These are phyloP conservation scores for Fusarium udum DNA, from an alignment of 2,329 filamentous ascomycete genomes.

Conservation along the genomic window DNA sequence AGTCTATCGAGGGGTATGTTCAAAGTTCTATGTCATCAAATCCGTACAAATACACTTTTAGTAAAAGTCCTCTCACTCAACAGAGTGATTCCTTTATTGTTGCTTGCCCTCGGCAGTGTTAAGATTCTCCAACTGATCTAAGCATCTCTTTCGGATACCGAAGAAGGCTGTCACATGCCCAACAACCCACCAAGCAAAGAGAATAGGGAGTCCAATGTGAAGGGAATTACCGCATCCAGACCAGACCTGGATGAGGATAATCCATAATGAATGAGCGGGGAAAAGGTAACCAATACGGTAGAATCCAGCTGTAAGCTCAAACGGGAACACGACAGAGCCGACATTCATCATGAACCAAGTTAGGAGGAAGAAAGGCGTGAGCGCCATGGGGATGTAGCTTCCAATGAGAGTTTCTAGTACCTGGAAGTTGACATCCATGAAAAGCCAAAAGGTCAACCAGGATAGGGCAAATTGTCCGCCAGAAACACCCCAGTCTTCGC, in stretches of 20 bases:
- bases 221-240: slow-evolving; percentile 53
- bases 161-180: slow-evolving; percentile 40
- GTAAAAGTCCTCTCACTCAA: background rate
- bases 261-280: slow-evolving; percentile 49
- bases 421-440: slow-evolving; percentile 54
- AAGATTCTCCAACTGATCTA: slow-evolving; percentile 17
- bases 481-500: slow-evolving; percentile 52
- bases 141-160: slow-evolving; percentile 38
- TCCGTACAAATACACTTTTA: background rate
- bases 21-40: background rate
- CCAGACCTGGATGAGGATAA: slow-evolving; percentile 54
- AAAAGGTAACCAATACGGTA: slow-evolving; percentile 52
- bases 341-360: slow-evolving; percentile 55
- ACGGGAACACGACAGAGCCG: slow-evolving; percentile 48
- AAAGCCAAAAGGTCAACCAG: slow-evolving; percentile 51
- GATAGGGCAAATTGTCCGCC: slow-evolving; percentile 41
- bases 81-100: background rate
- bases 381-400: slow-evolving; percentile 45
- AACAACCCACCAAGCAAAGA: slow-evolving; percentile 53
- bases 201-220: slow-evolving; percentile 52
- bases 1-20: background rate
- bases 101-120: slow-evolving; percentile 7
- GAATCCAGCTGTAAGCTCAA: slow-evolving; percentile 52
- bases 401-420: slow-evolving; percentile 49
- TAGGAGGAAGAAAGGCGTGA: slow-evolving; percentile 54